Conservation (phyloP, 129 eudicot genomes). For the Oenanthe sinensis region DNA sequence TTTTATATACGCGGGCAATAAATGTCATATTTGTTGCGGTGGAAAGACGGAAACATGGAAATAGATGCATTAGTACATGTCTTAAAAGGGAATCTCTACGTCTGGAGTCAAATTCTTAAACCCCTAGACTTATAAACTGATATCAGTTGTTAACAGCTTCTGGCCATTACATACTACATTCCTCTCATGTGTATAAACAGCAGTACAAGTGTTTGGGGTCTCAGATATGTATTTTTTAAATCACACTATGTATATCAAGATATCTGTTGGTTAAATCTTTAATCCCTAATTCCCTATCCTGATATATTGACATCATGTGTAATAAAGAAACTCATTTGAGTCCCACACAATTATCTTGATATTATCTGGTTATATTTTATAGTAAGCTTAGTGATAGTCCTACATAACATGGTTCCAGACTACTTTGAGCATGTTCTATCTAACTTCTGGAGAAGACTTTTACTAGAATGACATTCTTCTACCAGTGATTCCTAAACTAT, state of each 20-base stretch:
- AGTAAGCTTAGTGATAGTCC: background rate
- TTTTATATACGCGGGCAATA: background rate
- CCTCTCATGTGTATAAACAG: background rate
- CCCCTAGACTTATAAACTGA: background rate
- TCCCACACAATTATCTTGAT: background rate
- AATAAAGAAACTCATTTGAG: background rate
- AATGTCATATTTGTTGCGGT: background rate
- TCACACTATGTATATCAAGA: background rate
- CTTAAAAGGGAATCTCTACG: background rate
- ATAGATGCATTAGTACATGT: background rate
- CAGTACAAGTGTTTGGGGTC: background rate
- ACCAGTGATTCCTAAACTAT: background rate
- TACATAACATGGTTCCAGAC: background rate
- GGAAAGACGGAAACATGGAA: slow-evolving; percentile 1
- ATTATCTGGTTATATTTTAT: background rate
- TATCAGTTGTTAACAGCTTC: background rate
- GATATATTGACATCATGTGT: background rate
- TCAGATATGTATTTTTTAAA: background rate
- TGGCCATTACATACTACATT: background rate
- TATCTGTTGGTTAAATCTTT: background rate
- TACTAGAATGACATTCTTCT: background rate
- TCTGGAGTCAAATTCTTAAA: background rate
- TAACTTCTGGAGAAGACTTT: background rate
- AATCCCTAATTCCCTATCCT: background rate
- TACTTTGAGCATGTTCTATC: background rate